phyloP scores from a whole-genome alignment of 768 basidiomycete species.

The Rhodotorula toruloides region DNA sequence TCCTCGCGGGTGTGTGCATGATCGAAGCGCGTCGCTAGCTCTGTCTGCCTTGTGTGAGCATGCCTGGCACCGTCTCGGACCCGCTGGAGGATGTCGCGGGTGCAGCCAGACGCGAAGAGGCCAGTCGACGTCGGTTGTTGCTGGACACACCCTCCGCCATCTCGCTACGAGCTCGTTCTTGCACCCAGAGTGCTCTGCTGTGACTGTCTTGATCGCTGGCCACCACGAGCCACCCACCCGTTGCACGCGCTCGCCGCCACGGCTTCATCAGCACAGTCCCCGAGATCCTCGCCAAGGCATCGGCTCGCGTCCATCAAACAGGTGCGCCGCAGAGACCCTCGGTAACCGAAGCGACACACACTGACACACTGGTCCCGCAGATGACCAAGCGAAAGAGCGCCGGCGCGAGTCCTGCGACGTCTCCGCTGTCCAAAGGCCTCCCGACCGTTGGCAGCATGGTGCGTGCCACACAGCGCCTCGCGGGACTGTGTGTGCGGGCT shows the following conservation, averaged over 20 bases:
- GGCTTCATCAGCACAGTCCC: not conserved
- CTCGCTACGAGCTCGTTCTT: no score
- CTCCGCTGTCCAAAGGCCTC: not conserved
- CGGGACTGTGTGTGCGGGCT: no score
- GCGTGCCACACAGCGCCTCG: conserved; percentile 1
- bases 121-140: no score
- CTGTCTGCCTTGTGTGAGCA: no score
- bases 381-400: conserved; percentile 26
- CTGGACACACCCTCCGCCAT: no score
- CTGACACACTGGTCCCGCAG: not conserved
- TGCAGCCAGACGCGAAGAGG: no score
- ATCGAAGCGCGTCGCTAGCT: no score
- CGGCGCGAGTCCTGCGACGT: not conserved
- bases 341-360: not conserved
- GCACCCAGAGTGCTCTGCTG: no score
- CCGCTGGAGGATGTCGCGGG: no score
- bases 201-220: no score
- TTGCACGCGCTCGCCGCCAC: not conserved
- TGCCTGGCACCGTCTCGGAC: no score
- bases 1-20: no score
- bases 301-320: not conserved
- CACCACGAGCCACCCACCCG: not conserved
- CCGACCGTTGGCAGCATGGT: conserved; percentile 6
- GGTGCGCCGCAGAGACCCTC: not conserved
- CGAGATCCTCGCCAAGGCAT: not conserved